A percentile compares a stretch with the other conserved stretches of the same genome.
phyloP scores from a whole-genome alignment of 1,284 basidiomycete genomes.

The Leucoagaricus sp. region DNA sequence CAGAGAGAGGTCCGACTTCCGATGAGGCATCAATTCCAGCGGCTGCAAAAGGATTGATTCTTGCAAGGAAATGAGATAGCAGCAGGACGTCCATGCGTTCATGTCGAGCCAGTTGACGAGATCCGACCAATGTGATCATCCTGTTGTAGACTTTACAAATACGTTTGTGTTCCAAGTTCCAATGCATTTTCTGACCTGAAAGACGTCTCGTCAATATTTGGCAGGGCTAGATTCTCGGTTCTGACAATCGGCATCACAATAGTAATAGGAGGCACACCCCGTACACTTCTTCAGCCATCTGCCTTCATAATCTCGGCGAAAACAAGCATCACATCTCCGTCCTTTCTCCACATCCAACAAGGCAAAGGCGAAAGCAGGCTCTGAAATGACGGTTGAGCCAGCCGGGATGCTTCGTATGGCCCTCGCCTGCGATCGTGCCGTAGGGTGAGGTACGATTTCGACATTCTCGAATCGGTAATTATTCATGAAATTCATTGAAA shows the following conservation, averaged over 20 bases:
- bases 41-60: slow-evolving; percentile 29
- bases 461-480: slow-evolving; percentile 5
- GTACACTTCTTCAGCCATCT: slow-evolving; percentile 49
- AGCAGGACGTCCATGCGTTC: slow-evolving; percentile 62
- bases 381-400: slow-evolving; percentile 49
- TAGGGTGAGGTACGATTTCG: slow-evolving; percentile 43
- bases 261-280: slow-evolving; percentile 69
- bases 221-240: slow-evolving; percentile 5
- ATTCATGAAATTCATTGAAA: background rate
- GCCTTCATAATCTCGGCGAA: slow-evolving; percentile 30
- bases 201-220: background rate
- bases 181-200: slow-evolving; percentile 66
- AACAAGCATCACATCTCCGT: slow-evolving; percentile 65
- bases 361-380: slow-evolving; percentile 45
- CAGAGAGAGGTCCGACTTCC: slow-evolving; percentile 15
- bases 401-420: slow-evolving; percentile 37
- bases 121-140: slow-evolving; percentile 46
- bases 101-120: slow-evolving; percentile 48
- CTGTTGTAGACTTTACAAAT: slow-evolving; percentile 59
- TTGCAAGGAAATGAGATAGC: slow-evolving; percentile 60
- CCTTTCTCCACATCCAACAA: slow-evolving; percentile 59
- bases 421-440: slow-evolving; percentile 51
- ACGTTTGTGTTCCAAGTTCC: slow-evolving; percentile 61
- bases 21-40: slow-evolving; percentile 26
- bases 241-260: slow-evolving; percentile 65